Evolutionary conservation across 371 early-diverging fungal genomes (phyloP), one percentile per base, ranked within the genome.

Genomic region (Dichotomocladium elegans): DNA sequence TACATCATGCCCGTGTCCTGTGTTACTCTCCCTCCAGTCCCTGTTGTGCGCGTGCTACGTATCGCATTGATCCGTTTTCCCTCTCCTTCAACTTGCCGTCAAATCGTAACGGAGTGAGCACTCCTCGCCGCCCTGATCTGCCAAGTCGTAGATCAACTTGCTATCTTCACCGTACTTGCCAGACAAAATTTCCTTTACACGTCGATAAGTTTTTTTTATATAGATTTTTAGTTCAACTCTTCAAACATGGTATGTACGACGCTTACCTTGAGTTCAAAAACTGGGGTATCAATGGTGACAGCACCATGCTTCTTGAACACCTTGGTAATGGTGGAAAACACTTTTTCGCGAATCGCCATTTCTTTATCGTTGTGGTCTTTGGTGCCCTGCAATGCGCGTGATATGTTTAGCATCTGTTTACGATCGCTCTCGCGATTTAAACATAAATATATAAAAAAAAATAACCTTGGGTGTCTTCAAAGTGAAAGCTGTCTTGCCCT

Each of bases 131-230:
- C 99, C 99, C 68, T 99, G 99, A 70, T 99, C 98, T 60, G 91
- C 88, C 44, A 99, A 79, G 67, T 99, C 98, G 64, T 96, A 99
- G 60, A 99, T 99, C 53, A 99, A 82, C 77, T 99, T 99, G 67
- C 90, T 87, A 82, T 99, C 99, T 71, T 99, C 99, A 26, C 99
- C 99, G 64, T 99, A 99, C 73, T 99, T 99, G 57, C 98, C 97
- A n/a, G 90, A 63, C 31, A 99, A 85, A 54, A 99, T 94, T 63
- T 96, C 96, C 80, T 77, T 56, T 34, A 43, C n/a, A 47, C 1
- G 9, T 15, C 10, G 7, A 48, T 3, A 10, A 25, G 10, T 51
- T 7, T 41, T 3, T 6, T 34, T 17, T 30, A 6, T 21, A 37
- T n/a, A 41, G 33, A 27, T 33, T 26, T 33, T 33, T 17, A 35